Conservation (phyloP, 495 filamentous ascomycete genomes). For the Neurospora sp. region DNA sequence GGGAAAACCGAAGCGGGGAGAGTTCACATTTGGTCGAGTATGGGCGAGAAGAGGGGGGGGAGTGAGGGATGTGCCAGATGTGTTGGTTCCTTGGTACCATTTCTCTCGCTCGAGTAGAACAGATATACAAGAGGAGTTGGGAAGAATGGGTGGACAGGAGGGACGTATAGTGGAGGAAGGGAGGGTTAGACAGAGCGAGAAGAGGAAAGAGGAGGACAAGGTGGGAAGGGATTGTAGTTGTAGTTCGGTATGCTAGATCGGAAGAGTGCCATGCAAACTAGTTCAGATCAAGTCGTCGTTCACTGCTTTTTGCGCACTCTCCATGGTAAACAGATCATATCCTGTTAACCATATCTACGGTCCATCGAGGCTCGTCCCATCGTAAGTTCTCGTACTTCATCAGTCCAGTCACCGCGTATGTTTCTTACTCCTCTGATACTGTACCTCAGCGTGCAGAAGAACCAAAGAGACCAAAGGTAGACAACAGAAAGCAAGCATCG, state of each 20-base stretch:
- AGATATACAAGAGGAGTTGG: not conserved
- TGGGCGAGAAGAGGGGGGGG: not conserved
- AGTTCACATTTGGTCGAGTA: not conserved
- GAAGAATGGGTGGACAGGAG: not conserved
- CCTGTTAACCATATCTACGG: not conserved
- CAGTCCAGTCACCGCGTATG: too few relatives aligned
- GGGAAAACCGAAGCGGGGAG: not conserved
- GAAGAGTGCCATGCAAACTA: not conserved
- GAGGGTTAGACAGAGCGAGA: not conserved
- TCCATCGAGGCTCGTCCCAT: not conserved
- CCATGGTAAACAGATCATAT: too few relatives aligned
- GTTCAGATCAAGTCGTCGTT: not conserved
- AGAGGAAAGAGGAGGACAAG: not conserved
- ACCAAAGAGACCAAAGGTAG: too few relatives aligned
- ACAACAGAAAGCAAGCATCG: too few relatives aligned
- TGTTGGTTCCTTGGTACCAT: not conserved
- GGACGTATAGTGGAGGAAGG: not conserved
- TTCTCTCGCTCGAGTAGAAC: not conserved
- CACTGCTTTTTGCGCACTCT: not conserved
- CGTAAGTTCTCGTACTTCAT: too few relatives aligned
- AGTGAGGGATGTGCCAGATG: not conserved
- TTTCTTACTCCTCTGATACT: too few relatives aligned
- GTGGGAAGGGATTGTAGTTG: not conserved
- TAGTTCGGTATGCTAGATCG: not conserved
- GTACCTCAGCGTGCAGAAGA: too few relatives aligned